These are phyloP conservation scores for Kurtzmaniella quercitrusa DNA, from an alignment of 1,139 yeast genomes.

Conservation along the genomic window DNA sequence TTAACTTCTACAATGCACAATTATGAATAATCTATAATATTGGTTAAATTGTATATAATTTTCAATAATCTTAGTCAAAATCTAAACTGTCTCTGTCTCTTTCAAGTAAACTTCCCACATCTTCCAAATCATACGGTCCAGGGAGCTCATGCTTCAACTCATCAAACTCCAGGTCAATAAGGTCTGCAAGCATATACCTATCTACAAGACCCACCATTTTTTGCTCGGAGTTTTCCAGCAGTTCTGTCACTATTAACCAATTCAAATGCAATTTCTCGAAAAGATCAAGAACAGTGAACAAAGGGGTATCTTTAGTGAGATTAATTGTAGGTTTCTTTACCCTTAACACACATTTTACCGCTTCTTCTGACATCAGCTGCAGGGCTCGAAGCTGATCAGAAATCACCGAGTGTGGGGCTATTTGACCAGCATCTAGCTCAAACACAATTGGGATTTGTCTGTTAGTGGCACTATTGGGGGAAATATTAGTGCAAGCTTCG, in stretches of 20 bases:
- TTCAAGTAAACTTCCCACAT: slow-evolving; percentile 12
- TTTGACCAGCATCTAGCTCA: neutral
- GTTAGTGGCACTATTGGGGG: neutral
- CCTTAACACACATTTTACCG: neutral
- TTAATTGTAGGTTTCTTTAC: slow-evolving; percentile 10
- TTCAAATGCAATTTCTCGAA: slow-evolving; percentile 41
- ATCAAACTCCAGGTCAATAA: slow-evolving; percentile 28
- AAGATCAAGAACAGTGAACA: slow-evolving; percentile 33
- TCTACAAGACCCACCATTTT: slow-evolving; percentile 39
- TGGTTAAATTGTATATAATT: slow-evolving; percentile 3
- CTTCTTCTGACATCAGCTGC: neutral
- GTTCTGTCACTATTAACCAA: slow-evolving; percentile 26
- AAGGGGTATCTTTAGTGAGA: slow-evolving; percentile 30
- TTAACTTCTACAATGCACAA: neutral
- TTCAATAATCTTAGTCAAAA: slow-evolving; percentile 11
- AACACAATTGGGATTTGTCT: neutral
- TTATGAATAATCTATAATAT: neutral
- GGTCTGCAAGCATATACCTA: slow-evolving; percentile 30
- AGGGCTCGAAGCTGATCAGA: slow-evolving; percentile 5
- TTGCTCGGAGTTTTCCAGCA: slow-evolving; percentile 12
- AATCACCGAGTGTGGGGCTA: slow-evolving; percentile 5
- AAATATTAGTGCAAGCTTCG: neutral
- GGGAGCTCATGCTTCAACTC: slow-evolving; percentile 16
- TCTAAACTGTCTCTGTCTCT: slow-evolving; percentile 12
- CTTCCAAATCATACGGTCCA: slow-evolving; percentile 12